Conservation (phyloP, 371 early-diverging fungal genomes). For the Rhizopus delemar region DNA sequence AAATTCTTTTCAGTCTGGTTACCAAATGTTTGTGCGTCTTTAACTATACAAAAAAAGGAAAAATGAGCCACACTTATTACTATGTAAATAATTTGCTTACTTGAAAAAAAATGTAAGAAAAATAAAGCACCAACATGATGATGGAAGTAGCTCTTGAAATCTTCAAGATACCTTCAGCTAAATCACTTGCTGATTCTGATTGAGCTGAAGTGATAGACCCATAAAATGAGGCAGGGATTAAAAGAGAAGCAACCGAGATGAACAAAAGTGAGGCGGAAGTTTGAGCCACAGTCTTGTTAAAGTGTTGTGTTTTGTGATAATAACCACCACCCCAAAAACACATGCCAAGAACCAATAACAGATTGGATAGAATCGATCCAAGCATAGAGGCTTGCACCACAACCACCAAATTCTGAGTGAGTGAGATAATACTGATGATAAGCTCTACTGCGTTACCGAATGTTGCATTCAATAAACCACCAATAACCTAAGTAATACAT, state of each 20-base stretch:
- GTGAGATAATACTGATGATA: conserved; percentile 76
- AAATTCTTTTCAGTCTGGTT: conserved; percentile 9
- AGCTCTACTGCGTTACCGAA: conserved; percentile 88
- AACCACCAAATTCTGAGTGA: conserved; percentile 68
- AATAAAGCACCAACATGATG: conserved; percentile 73
- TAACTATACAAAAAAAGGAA: conserved; percentile 36
- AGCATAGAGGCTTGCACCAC: conserved; percentile 89
- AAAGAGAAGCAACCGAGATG: conserved; percentile 70
- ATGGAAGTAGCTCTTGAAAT: conserved; percentile 75
- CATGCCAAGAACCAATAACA: conserved; percentile 75
- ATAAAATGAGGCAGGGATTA: conserved; percentile 81
- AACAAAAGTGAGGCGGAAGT: conserved; percentile 76
- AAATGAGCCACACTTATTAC: conserved; percentile 5
- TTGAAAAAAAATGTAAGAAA: conserved; percentile 77
- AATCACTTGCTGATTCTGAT: background rate
- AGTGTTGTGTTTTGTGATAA: conserved; percentile 66
- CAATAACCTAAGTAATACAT: conserved; percentile 59
- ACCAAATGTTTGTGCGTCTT: conserved; percentile 69
- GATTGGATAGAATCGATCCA: conserved; percentile 86
- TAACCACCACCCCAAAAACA: conserved; percentile 82
- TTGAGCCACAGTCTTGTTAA: conserved; percentile 80
- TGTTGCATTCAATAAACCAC: conserved; percentile 87
- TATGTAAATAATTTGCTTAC: conserved; percentile 18
- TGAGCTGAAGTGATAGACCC: conserved; percentile 34
- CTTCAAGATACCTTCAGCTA: conserved; percentile 47